Base-by-base conservation (phyloP, 306 rosid species). In the Dalbergia cultrata region DNA sequence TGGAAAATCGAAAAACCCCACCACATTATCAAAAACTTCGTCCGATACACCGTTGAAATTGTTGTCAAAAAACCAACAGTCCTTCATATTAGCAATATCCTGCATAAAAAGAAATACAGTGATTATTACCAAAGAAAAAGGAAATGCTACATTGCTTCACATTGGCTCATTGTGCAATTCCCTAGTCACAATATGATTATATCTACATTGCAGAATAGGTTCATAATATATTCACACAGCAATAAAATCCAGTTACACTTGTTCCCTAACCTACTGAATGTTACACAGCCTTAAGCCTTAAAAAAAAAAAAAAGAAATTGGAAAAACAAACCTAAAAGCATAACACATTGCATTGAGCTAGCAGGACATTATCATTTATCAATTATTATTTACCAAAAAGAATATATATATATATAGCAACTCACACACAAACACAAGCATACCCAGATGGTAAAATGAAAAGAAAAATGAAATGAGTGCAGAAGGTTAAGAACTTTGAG, bases 1-100 rank as follows among this genome's bases (percentile, higher is more conserved):
- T 3, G 89, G 89, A 3, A 91, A 89, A 77, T 93, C 87, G 4
- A 91, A 83, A 62, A 81, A 57, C 26, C 75, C 84, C 33, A 86
- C 47, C 22, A 84, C 84, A 39, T 87, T 87, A 16, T 83, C 84
- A 3, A 84, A 77, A 52, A 70, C 67, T 12, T 89, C 90, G 57
- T 86, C 87, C 21, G 83, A 44, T 2, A 78, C 47, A 39, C 83
- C 86, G 35, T 80, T 84, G 7, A 84, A 74, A 66, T 81, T 88
- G 13, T 85, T 88, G 63, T 87, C 85, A 4, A 77, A 83, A 67
- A 84, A 67, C 87, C 82, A 83, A 79, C 84, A 53, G 57, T 79
- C 89, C 76, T 72, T 85, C 97, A 91, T 91, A 64, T 69, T 64
- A 50, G 72, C 76, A 74, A 16, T 74, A 80, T 52, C 84, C 88